Evolutionary conservation across 2,329 filamentous ascomycete species (phyloP).

Genomic region (Xylariaceae sp.): DNA sequence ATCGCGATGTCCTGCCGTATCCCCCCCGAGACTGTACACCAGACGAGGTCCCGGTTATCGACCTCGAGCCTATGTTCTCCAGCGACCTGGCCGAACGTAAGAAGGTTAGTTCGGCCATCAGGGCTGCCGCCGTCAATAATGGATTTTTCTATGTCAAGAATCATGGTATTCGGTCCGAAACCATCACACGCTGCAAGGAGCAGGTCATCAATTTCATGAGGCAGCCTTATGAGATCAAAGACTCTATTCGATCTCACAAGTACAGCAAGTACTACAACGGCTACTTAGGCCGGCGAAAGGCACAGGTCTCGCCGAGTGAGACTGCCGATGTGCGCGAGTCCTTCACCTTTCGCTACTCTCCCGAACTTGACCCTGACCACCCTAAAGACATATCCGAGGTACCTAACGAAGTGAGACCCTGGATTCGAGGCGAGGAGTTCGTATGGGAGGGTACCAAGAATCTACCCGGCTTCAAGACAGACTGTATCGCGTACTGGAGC

Average conservation of each 20-base stretch:
- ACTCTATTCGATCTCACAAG: conserved; percentile 34
- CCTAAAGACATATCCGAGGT: conserved; percentile 39
- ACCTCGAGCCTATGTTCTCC: conserved; percentile 43
- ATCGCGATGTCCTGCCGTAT: conserved; percentile 32
- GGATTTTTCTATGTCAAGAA: conserved; percentile 55
- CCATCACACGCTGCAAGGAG: conserved; percentile 33
- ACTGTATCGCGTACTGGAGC: conserved; percentile 45
- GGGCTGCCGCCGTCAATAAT: conserved; percentile 44
- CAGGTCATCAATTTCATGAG: conserved; percentile 44
- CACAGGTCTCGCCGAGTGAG: conserved; percentile 48
- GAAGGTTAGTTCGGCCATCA: conserved; percentile 40
- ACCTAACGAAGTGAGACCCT: conserved; percentile 40
- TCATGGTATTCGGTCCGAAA: conserved; percentile 42
- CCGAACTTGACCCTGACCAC: conserved; percentile 47
- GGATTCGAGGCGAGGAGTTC: conserved; percentile 46
- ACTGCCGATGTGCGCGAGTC: conserved; percentile 49
- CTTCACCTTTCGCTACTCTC: conserved; percentile 50
- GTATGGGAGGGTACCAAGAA: conserved; percentile 50
- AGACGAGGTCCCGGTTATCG: conserved; percentile 51
- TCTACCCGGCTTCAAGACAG: conserved; percentile 45
- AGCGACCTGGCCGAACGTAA: conserved; percentile 35
- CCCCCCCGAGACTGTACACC: conserved; percentile 32
- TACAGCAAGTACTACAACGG: conserved; percentile 46
- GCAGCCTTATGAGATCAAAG: conserved; percentile 43
- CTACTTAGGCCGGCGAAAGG: conserved; percentile 40